A percentile compares a stretch with the other conserved stretches of the same genome.
phyloP scores from a whole-genome alignment of 2,329 filamentous ascomycete genomes.

The Penicillium sp. region DNA sequence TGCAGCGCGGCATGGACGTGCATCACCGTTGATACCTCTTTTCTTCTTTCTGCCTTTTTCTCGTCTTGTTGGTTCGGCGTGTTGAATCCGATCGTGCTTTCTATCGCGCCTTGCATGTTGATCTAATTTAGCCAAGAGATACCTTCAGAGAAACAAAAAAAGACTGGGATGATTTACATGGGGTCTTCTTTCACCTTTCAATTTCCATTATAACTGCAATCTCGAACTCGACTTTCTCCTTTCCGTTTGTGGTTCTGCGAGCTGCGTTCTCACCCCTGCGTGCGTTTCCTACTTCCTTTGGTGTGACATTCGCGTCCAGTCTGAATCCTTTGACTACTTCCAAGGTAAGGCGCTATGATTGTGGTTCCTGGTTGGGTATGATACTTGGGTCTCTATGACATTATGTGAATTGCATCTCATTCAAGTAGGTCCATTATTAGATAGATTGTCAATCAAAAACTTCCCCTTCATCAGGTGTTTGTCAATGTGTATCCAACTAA shows the following conservation, averaged over 20 bases:
- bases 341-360: neutral
- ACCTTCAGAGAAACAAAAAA: constrained; percentile 21
- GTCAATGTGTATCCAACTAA: neutral
- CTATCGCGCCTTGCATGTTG: constrained; percentile 17
- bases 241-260: neutral
- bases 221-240: neutral
- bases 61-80: constrained; percentile 10
- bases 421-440: neutral
- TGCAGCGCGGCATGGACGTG: constrained; percentile 52
- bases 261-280: neutral
- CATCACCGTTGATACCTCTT: constrained; percentile 18
- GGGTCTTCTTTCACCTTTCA: constrained; percentile 1
- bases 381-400: neutral
- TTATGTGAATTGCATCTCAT: neutral
- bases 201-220: neutral
- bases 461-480: neutral
- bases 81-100: constrained; percentile 9
- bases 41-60: neutral
- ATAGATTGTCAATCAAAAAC: neutral
- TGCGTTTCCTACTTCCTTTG: neutral
- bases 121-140: constrained; percentile 25
- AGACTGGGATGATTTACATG: constrained; percentile 17
- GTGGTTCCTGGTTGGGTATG: neutral
- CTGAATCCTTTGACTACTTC: too few species aligned
- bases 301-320: neutral